Conservation (phyloP, 352 stramenopile genomes). For the Detonula confervacea region DNA sequence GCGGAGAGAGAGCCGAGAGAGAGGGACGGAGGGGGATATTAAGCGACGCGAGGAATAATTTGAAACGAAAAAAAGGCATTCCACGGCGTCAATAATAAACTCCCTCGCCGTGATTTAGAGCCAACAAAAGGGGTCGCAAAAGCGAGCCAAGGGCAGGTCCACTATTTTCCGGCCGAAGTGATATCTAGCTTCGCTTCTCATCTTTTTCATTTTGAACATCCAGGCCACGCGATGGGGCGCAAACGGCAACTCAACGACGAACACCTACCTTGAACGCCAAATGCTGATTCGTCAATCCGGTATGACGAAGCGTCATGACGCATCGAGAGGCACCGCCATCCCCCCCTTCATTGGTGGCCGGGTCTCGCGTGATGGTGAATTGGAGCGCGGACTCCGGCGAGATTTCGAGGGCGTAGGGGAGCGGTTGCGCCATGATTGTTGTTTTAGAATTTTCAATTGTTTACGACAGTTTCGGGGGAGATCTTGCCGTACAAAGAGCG, state of each 20-base stretch:
- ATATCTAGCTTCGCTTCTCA: too few relatives aligned
- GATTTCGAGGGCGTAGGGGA: slow-evolving; percentile 61
- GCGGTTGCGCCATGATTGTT: slow-evolving; percentile 12
- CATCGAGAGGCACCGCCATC: slow-evolving; percentile 57
- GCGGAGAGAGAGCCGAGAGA: background rate
- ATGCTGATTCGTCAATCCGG: slow-evolving; percentile 56
- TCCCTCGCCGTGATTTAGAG: too few relatives aligned
- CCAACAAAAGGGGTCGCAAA: too few relatives aligned
- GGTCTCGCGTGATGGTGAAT: slow-evolving; percentile 69
- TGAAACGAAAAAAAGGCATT: too few relatives aligned
- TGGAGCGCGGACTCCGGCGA: slow-evolving; percentile 69
- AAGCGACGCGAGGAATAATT: background rate
- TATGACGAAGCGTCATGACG: slow-evolving; percentile 74
- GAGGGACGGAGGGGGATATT: background rate
- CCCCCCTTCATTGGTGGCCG: slow-evolving; percentile 40
- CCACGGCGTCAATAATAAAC: too few relatives aligned
- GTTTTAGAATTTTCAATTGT: background rate
- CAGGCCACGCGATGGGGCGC: too few relatives aligned
- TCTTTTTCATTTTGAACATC: too few relatives aligned
- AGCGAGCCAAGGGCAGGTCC: too few relatives aligned
- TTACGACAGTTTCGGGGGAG: too few relatives aligned
- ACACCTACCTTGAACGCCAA: slow-evolving; percentile 79
- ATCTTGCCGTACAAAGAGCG: too few relatives aligned
- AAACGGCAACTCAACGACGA: background rate
- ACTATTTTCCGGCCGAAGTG: too few relatives aligned